Evolutionary conservation across 1,284 basidiomycete genomes (phyloP).

Genomic region (Sanguinoderma infundibulare): DNA sequence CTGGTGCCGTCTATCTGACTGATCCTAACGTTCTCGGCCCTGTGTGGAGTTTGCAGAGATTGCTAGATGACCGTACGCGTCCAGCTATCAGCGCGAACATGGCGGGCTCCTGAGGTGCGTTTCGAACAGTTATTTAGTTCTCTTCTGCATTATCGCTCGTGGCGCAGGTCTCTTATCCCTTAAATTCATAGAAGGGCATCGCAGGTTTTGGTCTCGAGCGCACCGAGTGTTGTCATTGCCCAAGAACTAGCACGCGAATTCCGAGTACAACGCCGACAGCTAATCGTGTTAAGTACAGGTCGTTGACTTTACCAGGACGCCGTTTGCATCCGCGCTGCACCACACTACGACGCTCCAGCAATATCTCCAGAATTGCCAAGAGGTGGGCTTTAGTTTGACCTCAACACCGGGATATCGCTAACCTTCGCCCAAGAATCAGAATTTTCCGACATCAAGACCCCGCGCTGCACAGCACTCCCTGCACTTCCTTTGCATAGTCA

Average conservation of each 20-base stretch:
- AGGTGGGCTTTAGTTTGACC: constrained; percentile 85
- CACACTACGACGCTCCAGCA: constrained; percentile 25
- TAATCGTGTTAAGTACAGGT: not conserved
- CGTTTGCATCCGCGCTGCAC: constrained; percentile 90
- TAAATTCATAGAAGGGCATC: constrained; percentile 81
- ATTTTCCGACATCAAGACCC: constrained; percentile 40
- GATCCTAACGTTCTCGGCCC: constrained; percentile 22
- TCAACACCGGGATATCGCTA: constrained; percentile 71
- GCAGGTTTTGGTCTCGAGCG: constrained; percentile 81
- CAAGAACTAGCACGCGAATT: not conserved
- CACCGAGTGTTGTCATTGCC: no score
- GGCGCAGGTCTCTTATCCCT: constrained; percentile 82
- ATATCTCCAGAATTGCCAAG: constrained; percentile 18
- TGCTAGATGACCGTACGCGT: constrained; percentile 41
- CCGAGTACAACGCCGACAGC: constrained; percentile 18
- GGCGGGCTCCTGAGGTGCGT: constrained; percentile 82
- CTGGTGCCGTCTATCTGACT: constrained; percentile 20
- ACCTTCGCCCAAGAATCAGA: no score
- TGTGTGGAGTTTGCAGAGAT: constrained; percentile 87
- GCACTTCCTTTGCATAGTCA: constrained; percentile 65
- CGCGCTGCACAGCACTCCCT: constrained; percentile 41
- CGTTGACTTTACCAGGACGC: constrained; percentile 53
- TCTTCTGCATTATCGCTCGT: not conserved
- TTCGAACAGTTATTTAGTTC: constrained; percentile 28
- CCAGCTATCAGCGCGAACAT: constrained; percentile 71